A percentile compares a stretch with the other conserved stretches of the same genome.
Evolutionary conservation across 1,139 yeast species (phyloP).

Genomic region (Taphrina populina): DNA sequence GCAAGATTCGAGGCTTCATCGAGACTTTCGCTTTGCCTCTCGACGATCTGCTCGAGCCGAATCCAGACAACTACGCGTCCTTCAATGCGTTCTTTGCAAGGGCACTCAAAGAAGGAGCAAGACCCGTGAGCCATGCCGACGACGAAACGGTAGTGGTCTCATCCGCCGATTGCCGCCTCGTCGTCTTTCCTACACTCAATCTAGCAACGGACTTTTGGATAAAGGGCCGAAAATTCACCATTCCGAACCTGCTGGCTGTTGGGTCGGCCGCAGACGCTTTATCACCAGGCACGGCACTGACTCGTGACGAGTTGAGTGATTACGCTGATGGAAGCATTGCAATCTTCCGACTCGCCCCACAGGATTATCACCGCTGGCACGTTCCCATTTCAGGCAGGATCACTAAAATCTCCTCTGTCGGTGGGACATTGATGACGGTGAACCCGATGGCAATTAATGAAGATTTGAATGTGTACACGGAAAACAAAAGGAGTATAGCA

Average conservation of each 20-base stretch:
- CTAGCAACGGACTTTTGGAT: conserved; percentile 80
- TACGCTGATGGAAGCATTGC: conserved; percentile 63
- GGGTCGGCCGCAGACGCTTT: too few relatives aligned
- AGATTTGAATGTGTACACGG: conserved; percentile 85
- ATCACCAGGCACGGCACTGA: too few relatives aligned
- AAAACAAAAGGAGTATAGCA: conserved; percentile 73
- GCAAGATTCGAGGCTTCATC: conserved; percentile 19
- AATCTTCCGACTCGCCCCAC: conserved; percentile 88
- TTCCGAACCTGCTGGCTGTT: conserved; percentile 62
- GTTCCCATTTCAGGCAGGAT: conserved; percentile 75
- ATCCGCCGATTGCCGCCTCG: conserved; percentile 86
- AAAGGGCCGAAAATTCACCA: conserved; percentile 74
- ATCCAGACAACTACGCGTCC: conserved; percentile 68
- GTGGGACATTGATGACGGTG: conserved; percentile 91
- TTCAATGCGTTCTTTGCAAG: conserved; percentile 91
- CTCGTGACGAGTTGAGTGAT: too few relatives aligned
- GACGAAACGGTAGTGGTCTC: conserved; percentile 59
- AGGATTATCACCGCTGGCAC: conserved; percentile 92
- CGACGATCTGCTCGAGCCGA: conserved; percentile 83
- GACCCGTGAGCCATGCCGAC: conserved; percentile 63
- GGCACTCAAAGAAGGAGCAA: conserved; percentile 64
- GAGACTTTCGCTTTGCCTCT: conserved; percentile 44
- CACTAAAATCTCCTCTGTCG: conserved; percentile 63
- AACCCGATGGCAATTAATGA: conserved; percentile 96
- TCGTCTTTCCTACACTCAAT: conserved; percentile 62